Evolutionary conservation across 192 early-diverging fungal species (phyloP), one percentile per base, ranked within the genome.

Genomic region (Coemansia sp.): DNA sequence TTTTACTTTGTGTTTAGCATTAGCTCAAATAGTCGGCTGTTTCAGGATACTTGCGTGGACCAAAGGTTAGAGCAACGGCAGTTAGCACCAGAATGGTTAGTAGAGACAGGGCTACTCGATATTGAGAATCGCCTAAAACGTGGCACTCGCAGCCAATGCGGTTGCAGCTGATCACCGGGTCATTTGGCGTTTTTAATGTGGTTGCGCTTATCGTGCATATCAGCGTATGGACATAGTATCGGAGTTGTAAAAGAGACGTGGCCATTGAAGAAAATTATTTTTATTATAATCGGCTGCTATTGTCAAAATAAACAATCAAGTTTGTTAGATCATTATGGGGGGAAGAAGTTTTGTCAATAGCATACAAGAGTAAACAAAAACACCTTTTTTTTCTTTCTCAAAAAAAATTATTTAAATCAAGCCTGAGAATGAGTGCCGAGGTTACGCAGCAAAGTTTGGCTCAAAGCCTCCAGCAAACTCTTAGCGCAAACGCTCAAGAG

Each of bases 101-200:
- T 23, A 78, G 62, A 2, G 75, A 52, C 5, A 78, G 28, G 5
- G 63, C 40, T 7, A 78, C 58, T 12, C 46, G 39, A 38, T 66
- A 61, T 31, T 64, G 67, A 8, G 64, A n/a, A 40, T 78, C 75
- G 26, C 57, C 75, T 12, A 78, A 51, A 5, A 78, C 65, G 36
- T 78, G 75, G 42, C 75, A 78, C 42, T 78, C 75, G 57, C 75
- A 78, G 36, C 75, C 75, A 60, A 78, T 78, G 10, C 75, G 75
- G 45, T 78, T 71, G 58, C 75, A 78, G 54, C 55, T 66, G 41
- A 76, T 62, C 15, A 53, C 39, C 10, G 69, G 14, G 3, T 47
- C 52, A 30, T 58, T 62, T 14, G 68, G 62, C 2, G 38, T 31
- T 9, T 46, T 56, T 15, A 69, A 58, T 17, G 73, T 62, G 16